phyloP scores from a whole-genome alignment of 805 yeast genomes.

The Zygotorulaspora danielsina region DNA sequence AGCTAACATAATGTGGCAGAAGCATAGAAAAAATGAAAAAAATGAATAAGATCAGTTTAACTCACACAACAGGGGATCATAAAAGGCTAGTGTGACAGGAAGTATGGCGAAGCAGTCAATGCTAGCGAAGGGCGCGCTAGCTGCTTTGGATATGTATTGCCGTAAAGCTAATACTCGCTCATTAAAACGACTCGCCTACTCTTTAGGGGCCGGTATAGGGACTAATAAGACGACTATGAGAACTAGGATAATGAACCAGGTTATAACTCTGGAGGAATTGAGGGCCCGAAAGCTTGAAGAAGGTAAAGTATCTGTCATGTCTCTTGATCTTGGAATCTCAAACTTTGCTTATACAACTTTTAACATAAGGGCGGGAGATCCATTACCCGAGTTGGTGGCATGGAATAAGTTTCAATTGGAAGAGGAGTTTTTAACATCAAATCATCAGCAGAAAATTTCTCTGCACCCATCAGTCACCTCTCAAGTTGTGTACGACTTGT shows the following conservation, averaged over 20 bases:
- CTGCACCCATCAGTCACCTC: constrained; percentile 29
- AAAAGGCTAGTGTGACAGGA: not conserved
- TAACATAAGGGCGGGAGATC: constrained; percentile 22
- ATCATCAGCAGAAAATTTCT: constrained; percentile 9
- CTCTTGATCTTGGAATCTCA: constrained; percentile 39
- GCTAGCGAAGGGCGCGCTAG: constrained; percentile 6
- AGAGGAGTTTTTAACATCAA: constrained; percentile 13
- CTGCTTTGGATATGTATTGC: constrained; percentile 17
- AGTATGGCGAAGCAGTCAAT: not conserved
- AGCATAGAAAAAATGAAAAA: too few relatives aligned
- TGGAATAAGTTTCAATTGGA: constrained; percentile 37
- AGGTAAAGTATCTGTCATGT: constrained; percentile 24
- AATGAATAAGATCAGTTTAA: too few relatives aligned
- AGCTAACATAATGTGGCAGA: too few relatives aligned
- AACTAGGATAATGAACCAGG: constrained; percentile 16
- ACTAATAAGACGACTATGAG: constrained; percentile 18
- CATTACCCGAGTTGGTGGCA: constrained; percentile 28
- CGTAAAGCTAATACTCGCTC: constrained; percentile 15
- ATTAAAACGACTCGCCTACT: constrained; percentile 20
- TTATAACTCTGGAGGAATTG: constrained; percentile 12
- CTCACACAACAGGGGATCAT: not conserved
- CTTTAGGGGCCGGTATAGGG: constrained; percentile 24
- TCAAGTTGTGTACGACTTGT: constrained; percentile 22
- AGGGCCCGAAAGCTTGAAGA: constrained; percentile 9
- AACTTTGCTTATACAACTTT: constrained; percentile 36